phyloP scores from a whole-genome alignment of 257 asterid species.

The Phtheirospermum japonicum region DNA sequence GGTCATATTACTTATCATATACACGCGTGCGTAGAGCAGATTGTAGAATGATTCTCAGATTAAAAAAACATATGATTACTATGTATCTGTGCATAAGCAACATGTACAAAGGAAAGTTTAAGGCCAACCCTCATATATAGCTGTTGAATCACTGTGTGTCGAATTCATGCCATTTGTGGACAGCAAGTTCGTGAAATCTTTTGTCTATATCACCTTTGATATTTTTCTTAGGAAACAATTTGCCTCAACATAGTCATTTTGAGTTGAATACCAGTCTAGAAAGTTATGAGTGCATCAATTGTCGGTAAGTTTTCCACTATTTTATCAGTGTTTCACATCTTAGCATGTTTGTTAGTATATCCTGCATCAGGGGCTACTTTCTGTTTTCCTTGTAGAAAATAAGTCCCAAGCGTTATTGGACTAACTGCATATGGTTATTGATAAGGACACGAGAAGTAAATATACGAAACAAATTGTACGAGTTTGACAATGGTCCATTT shows the following conservation, averaged over 20 bases:
- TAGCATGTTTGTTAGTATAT: slow-evolving; percentile 9
- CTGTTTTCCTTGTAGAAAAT: slow-evolving; percentile 1
- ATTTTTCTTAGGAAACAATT: slow-evolving; percentile 16
- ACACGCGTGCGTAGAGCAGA: slow-evolving; percentile 21
- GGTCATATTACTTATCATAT: slow-evolving; percentile 5
- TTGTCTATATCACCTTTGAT: slow-evolving; percentile 7
- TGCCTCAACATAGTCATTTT: slow-evolving; percentile 6
- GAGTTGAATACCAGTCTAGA: slow-evolving; percentile 19
- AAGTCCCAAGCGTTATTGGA: slow-evolving; percentile 6
- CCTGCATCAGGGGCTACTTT: background rate
- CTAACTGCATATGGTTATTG: slow-evolving; percentile 15
- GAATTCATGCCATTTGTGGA: slow-evolving; percentile 10
- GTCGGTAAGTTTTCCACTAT: background rate
- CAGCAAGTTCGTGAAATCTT: background rate
- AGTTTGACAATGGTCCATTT: slow-evolving; percentile 18
- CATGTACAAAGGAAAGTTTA: background rate
- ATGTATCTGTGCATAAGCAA: slow-evolving; percentile 1
- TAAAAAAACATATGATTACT: slow-evolving; percentile 10
- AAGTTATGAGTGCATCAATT: slow-evolving; percentile 3
- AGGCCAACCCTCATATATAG: background rate
- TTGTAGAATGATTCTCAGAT: slow-evolving; percentile 11
- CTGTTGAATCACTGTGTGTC: background rate
- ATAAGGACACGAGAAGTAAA: background rate
- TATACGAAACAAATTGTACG: slow-evolving; percentile 15
- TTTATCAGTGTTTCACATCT: background rate